Evolutionary conservation across 2,329 filamentous ascomycete species (phyloP), one percentile per base, ranked within the genome.

Genomic region (Trichoderma arundinaceum): DNA sequence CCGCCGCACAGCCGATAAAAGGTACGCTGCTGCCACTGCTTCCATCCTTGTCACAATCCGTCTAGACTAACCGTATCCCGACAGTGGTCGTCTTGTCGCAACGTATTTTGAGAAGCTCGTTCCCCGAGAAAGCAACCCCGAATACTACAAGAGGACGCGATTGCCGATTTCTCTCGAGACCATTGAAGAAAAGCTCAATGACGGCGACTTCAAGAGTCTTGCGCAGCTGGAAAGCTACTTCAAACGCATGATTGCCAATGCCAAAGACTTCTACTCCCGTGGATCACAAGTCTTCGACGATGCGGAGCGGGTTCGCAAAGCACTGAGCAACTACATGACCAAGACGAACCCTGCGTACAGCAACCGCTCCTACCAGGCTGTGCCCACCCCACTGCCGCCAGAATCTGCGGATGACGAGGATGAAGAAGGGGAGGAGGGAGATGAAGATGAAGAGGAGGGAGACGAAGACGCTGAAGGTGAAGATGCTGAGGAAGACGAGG

Each of bases 201-300:
- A 86, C 57, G 81, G 86, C 71, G 85, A 88, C 69, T 96, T 96
- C 74, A 75, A 84, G 13, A 90, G 80, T 59, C 82, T 97, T 56
- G 88, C 91, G 6, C 84, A 89, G 57, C 81, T 97, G 12, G 93
- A 97, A 77, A 89, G 90, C 73, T 94, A 94, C 75, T 86, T 94
- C 74, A 96, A 95, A 81, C 89, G 92, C 69, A 91, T 97, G 84
- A 90, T 96, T 64, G 85, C 88, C 69, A 97, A 96, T 74, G 92
- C 91, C 41, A 96, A 96, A 77, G 88, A 92, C 62, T 95, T 88
- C 78, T 94, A 94, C 73, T 84, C 89, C 67, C 90, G 90, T 71
- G 85, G 84, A 49, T 92, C 91, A 0, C 80, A 87, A 65, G 83
- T 90, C 43, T 94, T 90, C 74, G 90, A 92, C 49, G 92, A 97